Percentiles rank a stretch among this genome's conserved stretches.
phyloP scores from a whole-genome alignment of 352 stramenopile genomes.

The Phytopythium mirpurense region DNA sequence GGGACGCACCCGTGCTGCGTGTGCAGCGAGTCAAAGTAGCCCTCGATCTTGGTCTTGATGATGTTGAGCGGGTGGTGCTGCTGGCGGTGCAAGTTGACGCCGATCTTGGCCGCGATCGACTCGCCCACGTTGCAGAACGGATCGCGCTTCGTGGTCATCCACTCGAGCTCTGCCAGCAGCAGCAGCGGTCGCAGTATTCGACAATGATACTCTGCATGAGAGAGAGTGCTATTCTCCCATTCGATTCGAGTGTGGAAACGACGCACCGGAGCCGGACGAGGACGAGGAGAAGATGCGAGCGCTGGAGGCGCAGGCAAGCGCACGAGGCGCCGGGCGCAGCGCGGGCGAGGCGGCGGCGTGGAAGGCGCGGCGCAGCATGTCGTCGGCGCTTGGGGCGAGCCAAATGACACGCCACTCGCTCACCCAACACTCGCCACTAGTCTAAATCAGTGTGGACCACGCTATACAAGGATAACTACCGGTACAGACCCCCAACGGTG shows the following conservation, averaged over 20 bases:
- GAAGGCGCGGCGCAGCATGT: conserved; percentile 6
- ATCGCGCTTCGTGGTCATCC: conserved; percentile 71
- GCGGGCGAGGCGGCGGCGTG: conserved; percentile 6
- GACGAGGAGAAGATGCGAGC: conserved; percentile 2
- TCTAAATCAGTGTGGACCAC: background rate
- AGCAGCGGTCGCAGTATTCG: too few species aligned
- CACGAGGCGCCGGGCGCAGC: conserved; percentile 7
- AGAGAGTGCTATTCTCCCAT: too few species aligned
- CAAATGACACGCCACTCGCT: background rate
- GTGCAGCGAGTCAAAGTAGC: conserved; percentile 84
- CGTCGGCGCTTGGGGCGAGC: background rate
- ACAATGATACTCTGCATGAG: too few species aligned
- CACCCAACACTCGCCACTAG: background rate
- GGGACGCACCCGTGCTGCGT: conserved; percentile 35
- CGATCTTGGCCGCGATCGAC: conserved; percentile 86
- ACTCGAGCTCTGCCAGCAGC: conserved; percentile 46
- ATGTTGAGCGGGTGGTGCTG: conserved; percentile 89
- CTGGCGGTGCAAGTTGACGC: conserved; percentile 80
- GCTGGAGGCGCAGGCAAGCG: background rate
- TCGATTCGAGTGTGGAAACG: too few species aligned
- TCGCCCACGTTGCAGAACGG: conserved; percentile 86
- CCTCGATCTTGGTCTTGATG: conserved; percentile 91
- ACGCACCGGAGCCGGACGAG: conserved; percentile 1
- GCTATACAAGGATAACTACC: too few species aligned
- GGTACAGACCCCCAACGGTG: too few species aligned